These are phyloP conservation scores for Mangifera indica DNA, from an alignment of 345 rosid genomes.

Conservation along the genomic window DNA sequence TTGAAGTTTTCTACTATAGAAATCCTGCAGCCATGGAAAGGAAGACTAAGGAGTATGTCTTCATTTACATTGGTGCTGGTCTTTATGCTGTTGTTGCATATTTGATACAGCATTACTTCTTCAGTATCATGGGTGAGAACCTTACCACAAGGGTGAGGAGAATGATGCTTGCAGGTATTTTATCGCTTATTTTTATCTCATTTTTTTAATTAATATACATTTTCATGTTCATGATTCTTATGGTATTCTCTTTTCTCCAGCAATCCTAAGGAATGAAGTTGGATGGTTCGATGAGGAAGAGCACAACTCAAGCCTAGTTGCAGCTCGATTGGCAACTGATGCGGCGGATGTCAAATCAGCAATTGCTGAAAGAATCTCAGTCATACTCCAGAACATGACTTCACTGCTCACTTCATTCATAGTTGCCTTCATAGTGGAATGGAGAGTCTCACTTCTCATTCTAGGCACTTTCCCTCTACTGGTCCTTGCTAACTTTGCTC, in stretches of 20 bases:
- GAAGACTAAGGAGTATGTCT: constrained; percentile 95
- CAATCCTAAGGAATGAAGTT: constrained; percentile 92
- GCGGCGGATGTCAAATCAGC: constrained; percentile 98
- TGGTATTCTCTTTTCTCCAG: constrained; percentile 38
- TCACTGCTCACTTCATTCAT: constrained; percentile 96
- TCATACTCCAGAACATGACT: constrained; percentile 97
- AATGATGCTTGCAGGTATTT: constrained; percentile 97
- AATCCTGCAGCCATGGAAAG: constrained; percentile 89
- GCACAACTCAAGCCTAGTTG: constrained; percentile 91
- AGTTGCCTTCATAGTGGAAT: constrained; percentile 94
- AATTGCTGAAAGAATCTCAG: constrained; percentile 94
- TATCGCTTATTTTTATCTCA: background rate
- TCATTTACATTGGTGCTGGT: constrained; percentile 95
- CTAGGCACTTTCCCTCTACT: constrained; percentile 92
- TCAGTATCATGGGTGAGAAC: constrained; percentile 99
- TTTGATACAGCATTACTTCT: constrained; percentile 97
- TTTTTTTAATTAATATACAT: background rate
- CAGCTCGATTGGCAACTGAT: constrained; percentile 84
- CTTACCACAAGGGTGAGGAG: constrained; percentile 96
- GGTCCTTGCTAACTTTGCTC: constrained; percentile 98
- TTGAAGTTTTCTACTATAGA: constrained; percentile 92
- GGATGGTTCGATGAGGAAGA: constrained; percentile 99
- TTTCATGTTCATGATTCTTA: background rate
- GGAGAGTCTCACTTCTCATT: constrained; percentile 99
- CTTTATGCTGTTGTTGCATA: constrained; percentile 94